Percentiles rank a stretch among this genome's conserved stretches.
These are phyloP conservation scores for Inonotus obliquus DNA, from an alignment of 1,284 basidiomycete species.

Conservation along the genomic window DNA sequence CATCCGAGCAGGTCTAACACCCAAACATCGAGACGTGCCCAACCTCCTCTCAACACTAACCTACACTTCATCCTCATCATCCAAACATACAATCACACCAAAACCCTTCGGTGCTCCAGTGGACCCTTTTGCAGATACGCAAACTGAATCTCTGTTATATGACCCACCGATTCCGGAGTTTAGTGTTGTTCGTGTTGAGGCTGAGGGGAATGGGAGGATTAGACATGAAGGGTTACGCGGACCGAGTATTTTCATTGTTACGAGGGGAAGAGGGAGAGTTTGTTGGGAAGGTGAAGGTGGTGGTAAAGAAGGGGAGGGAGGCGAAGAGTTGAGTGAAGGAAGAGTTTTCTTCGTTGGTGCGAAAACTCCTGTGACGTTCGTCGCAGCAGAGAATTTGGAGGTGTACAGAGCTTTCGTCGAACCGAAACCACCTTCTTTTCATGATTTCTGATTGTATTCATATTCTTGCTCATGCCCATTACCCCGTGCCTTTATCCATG, in stretches of 20 bases:
- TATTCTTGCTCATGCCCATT: too few species aligned
- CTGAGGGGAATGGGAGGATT: slow-evolving; percentile 40
- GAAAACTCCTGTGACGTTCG: slow-evolving; percentile 50
- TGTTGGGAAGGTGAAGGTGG: slow-evolving; percentile 40
- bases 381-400: slow-evolving; percentile 40
- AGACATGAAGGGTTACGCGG: slow-evolving; percentile 64
- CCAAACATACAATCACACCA: slow-evolving; percentile 68
- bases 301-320: slow-evolving; percentile 32
- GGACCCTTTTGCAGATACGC: slow-evolving; percentile 21
- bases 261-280: slow-evolving; percentile 58
- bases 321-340: slow-evolving; percentile 55
- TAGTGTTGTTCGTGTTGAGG: slow-evolving; percentile 62
- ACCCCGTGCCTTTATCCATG: too few species aligned
- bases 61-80: slow-evolving; percentile 69
- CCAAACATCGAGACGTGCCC: slow-evolving; percentile 90
- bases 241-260: slow-evolving; percentile 81
- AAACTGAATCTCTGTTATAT: slow-evolving; percentile 53
- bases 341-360: slow-evolving; percentile 88
- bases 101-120: slow-evolving; percentile 37
- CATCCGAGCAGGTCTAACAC: slow-evolving; percentile 96
- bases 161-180: slow-evolving; percentile 96
- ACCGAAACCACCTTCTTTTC: slow-evolving; percentile 12
- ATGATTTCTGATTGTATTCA: neutral
- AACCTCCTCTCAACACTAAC: slow-evolving; percentile 89
- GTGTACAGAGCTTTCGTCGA: slow-evolving; percentile 78